These are phyloP conservation scores for Adansonia madagascariensis DNA, from an alignment of 441 rosid species.

Conservation along the genomic window DNA sequence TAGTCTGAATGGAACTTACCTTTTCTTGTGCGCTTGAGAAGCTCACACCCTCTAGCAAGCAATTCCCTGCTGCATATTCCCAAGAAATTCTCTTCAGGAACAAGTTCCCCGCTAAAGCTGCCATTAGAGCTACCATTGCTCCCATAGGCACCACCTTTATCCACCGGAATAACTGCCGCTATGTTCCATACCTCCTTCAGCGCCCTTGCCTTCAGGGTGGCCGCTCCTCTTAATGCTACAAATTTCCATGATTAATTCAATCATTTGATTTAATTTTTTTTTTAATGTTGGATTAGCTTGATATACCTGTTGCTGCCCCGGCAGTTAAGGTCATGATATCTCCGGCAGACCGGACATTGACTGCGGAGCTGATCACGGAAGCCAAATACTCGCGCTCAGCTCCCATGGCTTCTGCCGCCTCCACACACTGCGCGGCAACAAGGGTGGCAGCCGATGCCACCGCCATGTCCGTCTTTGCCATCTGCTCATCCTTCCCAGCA, in stretches of 20 bases:
- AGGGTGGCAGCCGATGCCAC: constrained; percentile 88
- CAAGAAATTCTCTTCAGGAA: constrained; percentile 69
- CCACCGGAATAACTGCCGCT: constrained; percentile 88
- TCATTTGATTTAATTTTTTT: background rate
- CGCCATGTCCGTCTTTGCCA: constrained; percentile 77
- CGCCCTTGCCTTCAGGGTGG: constrained; percentile 82
- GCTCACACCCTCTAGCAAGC: constrained; percentile 85
- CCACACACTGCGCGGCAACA: constrained; percentile 93
- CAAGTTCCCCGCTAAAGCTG: constrained; percentile 64
- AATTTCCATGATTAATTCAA: too few species aligned
- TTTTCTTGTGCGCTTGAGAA: constrained; percentile 90
- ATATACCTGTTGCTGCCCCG: constrained; percentile 81
- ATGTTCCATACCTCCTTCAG: constrained; percentile 92
- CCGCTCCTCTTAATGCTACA: constrained; percentile 94
- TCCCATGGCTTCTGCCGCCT: constrained; percentile 86
- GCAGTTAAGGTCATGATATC: constrained; percentile 89
- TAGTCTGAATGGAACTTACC: constrained; percentile 48
- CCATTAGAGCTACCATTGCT: constrained; percentile 58
- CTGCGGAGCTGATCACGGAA: constrained; percentile 78
- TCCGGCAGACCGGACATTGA: constrained; percentile 73
- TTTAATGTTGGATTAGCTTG: background rate
- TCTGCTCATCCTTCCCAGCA: constrained; percentile 74
- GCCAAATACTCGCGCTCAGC: constrained; percentile 84
- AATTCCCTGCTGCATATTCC: constrained; percentile 79
- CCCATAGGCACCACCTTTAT: constrained; percentile 52